Conservation (phyloP, 2,329 filamentous ascomycete species). For the Phaeosphaeriaceae sp. region DNA sequence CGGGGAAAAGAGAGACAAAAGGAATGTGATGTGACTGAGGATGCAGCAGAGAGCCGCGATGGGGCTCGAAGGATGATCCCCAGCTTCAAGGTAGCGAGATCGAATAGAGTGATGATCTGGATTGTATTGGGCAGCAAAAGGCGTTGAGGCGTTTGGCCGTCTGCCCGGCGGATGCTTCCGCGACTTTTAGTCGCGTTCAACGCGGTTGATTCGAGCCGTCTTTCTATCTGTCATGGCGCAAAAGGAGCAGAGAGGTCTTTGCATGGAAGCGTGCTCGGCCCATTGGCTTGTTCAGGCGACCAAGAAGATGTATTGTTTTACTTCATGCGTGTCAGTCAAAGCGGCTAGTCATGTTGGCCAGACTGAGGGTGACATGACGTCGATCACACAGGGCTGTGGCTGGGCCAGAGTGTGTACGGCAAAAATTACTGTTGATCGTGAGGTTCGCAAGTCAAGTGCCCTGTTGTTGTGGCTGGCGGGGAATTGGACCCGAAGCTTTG, state of each 20-base stretch:
- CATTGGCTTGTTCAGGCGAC: neutral
- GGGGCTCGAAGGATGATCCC: neutral
- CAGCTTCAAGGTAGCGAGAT: slow-evolving; percentile 6
- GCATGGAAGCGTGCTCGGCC: neutral
- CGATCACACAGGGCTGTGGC: neutral
- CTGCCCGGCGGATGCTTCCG: neutral
- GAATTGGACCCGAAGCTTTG: neutral
- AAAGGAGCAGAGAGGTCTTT: neutral
- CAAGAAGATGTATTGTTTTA: slow-evolving; percentile 1
- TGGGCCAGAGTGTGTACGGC: neutral
- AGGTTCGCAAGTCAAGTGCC: neutral
- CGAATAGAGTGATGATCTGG: neutral
- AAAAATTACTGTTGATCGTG: slow-evolving; percentile 5
- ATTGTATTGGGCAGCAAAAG: neutral
- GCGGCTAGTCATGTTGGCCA: neutral
- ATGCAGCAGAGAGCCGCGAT: neutral
- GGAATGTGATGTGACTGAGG: neutral
- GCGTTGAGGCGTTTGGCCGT: neutral
- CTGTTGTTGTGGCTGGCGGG: slow-evolving; percentile 4
- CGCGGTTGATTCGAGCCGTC: neutral
- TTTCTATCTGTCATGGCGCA: neutral
- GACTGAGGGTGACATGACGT: neutral
- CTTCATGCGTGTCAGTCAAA: neutral
- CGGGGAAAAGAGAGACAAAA: neutral
- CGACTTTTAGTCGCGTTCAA: neutral